Conservation (phyloP, 148 eudicot species). For the Rhododendron williamsianum region DNA sequence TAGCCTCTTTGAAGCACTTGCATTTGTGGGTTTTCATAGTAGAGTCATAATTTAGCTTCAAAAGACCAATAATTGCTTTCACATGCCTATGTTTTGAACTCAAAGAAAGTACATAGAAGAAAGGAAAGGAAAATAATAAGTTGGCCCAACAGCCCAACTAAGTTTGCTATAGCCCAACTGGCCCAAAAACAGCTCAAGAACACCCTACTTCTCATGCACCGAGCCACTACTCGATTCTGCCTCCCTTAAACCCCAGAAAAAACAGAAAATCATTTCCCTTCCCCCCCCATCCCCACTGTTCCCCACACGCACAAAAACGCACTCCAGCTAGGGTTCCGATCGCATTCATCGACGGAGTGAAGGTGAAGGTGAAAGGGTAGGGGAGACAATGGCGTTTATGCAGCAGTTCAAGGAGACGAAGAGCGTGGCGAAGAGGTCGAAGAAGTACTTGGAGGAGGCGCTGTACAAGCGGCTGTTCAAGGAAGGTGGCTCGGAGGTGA, state of each 20-base stretch:
- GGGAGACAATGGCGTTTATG: conserved; percentile 29
- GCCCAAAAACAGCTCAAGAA: neutral
- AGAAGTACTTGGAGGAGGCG: conserved; percentile 74
- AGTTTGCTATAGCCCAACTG: too few species aligned
- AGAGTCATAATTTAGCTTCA: too few species aligned
- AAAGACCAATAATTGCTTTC: too few species aligned
- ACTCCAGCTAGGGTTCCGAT: conserved; percentile 14
- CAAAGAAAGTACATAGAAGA: too few species aligned
- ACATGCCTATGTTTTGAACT: too few species aligned
- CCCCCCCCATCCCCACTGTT: neutral
- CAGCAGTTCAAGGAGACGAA: conserved; percentile 46
- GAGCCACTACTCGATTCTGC: neutral
- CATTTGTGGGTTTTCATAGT: too few species aligned
- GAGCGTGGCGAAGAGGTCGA: conserved; percentile 56
- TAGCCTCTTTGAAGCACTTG: too few species aligned
- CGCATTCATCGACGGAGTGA: neutral
- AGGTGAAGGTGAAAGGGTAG: neutral
- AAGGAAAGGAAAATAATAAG: too few species aligned
- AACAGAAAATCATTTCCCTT: neutral
- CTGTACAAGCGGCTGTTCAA: conserved; percentile 58
- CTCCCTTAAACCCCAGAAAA: conserved; percentile 1
- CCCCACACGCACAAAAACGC: neutral
- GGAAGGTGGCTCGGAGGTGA: conserved; percentile 63
- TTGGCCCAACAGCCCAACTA: too few species aligned
- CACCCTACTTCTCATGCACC: neutral